These are phyloP conservation scores for Arthrobotrys iridis DNA, from an alignment of 2,329 filamentous ascomycete genomes.

Conservation along the genomic window DNA sequence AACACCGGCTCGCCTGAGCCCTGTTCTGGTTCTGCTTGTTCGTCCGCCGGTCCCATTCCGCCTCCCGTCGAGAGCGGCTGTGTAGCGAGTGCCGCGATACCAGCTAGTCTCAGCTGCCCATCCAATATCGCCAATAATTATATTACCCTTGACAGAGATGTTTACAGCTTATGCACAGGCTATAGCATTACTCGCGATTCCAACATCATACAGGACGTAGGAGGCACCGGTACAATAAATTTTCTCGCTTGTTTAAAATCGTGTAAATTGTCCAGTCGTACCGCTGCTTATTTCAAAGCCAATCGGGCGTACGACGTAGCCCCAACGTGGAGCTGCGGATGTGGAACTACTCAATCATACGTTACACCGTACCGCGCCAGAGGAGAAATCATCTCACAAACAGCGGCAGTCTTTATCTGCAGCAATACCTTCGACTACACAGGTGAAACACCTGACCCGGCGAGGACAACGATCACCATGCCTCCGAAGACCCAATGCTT, in stretches of 20 bases:
- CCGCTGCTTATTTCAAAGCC: neutral
- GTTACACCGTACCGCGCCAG: neutral
- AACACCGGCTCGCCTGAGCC: neutral
- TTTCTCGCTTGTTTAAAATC: conserved; percentile 9
- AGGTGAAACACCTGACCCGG: neutral
- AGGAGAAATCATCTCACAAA: neutral
- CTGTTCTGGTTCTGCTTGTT: neutral
- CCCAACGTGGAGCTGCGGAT: conserved; percentile 4
- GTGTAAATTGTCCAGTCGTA: neutral
- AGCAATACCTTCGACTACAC: neutral
- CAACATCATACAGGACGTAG: neutral
- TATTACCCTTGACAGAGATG: neutral
- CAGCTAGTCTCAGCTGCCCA: neutral
- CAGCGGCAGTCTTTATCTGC: conserved; percentile 21
- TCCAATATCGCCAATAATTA: neutral
- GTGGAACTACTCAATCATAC: neutral
- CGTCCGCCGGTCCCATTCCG: neutral
- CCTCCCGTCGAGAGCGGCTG: neutral
- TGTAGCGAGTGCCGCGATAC: neutral
- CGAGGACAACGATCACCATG: neutral
- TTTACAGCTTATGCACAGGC: conserved; percentile 24
- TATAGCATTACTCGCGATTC: neutral
- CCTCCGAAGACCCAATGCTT: neutral
- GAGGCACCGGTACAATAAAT: neutral
- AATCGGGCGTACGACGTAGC: neutral